Percentiles rank a stretch among this genome's conserved stretches.
These are phyloP conservation scores for Arthrobotrys pseudoclavata DNA, from an alignment of 2,329 filamentous ascomycete species.

Conservation along the genomic window DNA sequence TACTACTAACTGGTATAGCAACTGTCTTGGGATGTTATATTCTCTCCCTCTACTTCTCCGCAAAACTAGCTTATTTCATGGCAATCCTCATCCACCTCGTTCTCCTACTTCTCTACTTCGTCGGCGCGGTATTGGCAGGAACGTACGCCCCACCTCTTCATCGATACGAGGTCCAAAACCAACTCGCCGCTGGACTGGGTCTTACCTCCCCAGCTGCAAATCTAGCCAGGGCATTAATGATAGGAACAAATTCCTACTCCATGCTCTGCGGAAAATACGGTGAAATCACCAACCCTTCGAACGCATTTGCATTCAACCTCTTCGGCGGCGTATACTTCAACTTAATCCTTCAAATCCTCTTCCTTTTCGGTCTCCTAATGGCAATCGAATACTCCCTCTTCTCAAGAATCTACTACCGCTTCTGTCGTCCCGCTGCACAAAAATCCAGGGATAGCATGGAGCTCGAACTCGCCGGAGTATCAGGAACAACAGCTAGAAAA, in stretches of 20 bases:
- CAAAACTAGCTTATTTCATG: slow-evolving; percentile 48
- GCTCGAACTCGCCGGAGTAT: slow-evolving; percentile 61
- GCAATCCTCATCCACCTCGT: slow-evolving; percentile 68
- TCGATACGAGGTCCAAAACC: slow-evolving; percentile 76
- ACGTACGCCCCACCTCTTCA: slow-evolving; percentile 79
- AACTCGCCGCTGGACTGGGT: slow-evolving; percentile 82
- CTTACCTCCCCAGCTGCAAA: slow-evolving; percentile 82
- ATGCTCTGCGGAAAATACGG: slow-evolving; percentile 77
- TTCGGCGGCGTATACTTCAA: slow-evolving; percentile 91
- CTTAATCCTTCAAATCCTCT: slow-evolving; percentile 78
- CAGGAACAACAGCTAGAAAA: slow-evolving; percentile 1
- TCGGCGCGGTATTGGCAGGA: slow-evolving; percentile 78
- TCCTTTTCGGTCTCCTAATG: slow-evolving; percentile 80
- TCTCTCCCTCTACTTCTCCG: slow-evolving; percentile 73
- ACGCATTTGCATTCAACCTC: slow-evolving; percentile 71
- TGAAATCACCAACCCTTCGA: slow-evolving; percentile 74
- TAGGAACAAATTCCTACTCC: slow-evolving; percentile 86
- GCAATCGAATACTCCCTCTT: slow-evolving; percentile 82
- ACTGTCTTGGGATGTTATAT: slow-evolving; percentile 83
- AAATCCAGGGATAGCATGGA: slow-evolving; percentile 68
- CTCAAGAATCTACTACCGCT: slow-evolving; percentile 50
- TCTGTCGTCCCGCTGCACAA: slow-evolving; percentile 65
- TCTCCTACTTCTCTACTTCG: slow-evolving; percentile 78
- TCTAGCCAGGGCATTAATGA: slow-evolving; percentile 79
- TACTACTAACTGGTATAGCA: slow-evolving; percentile 83